Evolutionary conservation across 257 asterid genomes (phyloP), one percentile per base, ranked within the genome.

Genomic region (Solanum lignicaule): DNA sequence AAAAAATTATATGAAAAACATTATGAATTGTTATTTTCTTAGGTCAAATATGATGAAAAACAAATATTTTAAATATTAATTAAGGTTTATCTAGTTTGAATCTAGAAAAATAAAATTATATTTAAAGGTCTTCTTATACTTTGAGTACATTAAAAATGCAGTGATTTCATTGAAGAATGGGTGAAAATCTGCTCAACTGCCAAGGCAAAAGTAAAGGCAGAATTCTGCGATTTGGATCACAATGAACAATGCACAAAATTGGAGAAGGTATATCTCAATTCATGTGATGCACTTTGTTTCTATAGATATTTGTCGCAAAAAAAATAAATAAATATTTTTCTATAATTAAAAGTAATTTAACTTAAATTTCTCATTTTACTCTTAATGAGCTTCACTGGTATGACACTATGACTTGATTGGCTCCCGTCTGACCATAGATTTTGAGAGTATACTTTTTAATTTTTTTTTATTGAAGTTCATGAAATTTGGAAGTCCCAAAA

Each of bases 151-250:
- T 27, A 4, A 14, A 88, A 86, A 55, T 39, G 88, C 87, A 96
- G 99, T 86, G 98, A 94, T 81, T 96, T 96, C 85, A 94, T 96
- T 29, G 99, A 96, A 90, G 98, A 96, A 2, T 96, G 99, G 99
- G 98, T 96, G 73, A 94, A 92, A 86, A 94, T 96, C 66, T 90
- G 99, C 25, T 88, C 91, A 89, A 78, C 86, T 36, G 99, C 99
- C 10, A 96, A 94, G 92, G 85, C 95, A 32, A 96, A 94, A 90
- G 93, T 95, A 73, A 88, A 82, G 89, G 73, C 93, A 62, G 92
- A 93, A 79, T 89, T 91, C 91, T 58, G 86, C 33, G 69, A 38
- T 39, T 66, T 96, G 94, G 94, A 93, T 87, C 83, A 89, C 65
- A 23, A 23, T 33, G 95, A 89, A 58, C 97, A 93, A 69, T 93